Base-by-base conservation (phyloP, 2,329 filamentous ascomycete genomes). In the Ramichloridium luteum region DNA sequence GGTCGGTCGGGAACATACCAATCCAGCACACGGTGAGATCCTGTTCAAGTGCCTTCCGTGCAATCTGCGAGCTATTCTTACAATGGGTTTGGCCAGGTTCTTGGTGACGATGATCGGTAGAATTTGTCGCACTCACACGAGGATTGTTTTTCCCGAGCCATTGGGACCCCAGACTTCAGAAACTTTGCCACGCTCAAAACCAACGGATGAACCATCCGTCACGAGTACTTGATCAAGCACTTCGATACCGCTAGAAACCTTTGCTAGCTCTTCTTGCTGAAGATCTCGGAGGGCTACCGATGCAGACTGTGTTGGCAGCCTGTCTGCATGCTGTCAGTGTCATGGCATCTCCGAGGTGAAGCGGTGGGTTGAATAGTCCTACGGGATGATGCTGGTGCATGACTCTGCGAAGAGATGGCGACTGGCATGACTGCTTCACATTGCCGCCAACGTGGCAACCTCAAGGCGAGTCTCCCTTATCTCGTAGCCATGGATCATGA, bases 161-260 rank as follows among this genome's bases (percentile, higher is more conserved):
- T 83, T 79, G 8, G 86, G 84, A 1, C 88, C 88, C 70, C 82
- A 93, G 30, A 93, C 61, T 56, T 96, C 88, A 3, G 80, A 81
- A 25, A 93, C 67, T 53, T 84, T 80, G 10, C 85, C 83, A 35
- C 76, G 72, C 38, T 69, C 69, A 28, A 93, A 64, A 3, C 84
- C 85, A 12, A 69, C 67, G 16, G 23, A 26, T 11, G 29, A 16
- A 28, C 34, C 12, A 27, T 31, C 9, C 36, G 36, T 12, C 25
- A 30, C 25, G 25, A 41, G 23, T n/a, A 32, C 29, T 12, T 31
- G 30, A 29, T 41, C 37, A 10, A 41, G 31, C 18, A 31, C 16
- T 9, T 13, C 18, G 18, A 41, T 16, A 11, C 39, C 39, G 14
- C 31, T 39, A 13, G 36, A 35, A 13, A 41, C 30, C 3, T 31